Base-by-base conservation (phyloP, 768 basidiomycete species). In the Boletus subcaerulescens region DNA sequence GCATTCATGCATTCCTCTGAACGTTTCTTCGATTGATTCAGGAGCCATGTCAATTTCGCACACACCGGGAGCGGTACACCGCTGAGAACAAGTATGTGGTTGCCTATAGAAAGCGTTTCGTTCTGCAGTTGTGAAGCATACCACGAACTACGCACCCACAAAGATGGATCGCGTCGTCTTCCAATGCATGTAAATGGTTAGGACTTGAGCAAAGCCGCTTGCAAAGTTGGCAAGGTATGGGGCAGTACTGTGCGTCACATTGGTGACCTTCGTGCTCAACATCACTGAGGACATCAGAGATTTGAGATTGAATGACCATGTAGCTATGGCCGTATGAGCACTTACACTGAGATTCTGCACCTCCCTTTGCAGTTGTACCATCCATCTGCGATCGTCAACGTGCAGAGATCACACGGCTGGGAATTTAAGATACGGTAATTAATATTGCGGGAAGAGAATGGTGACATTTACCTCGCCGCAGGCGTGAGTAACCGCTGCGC, bases 41-140 rank as follows among this genome's bases (percentile, higher is more conserved):
- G 84, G 85, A 0, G 75, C 64, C 0, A 78, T 80, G 41, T 82
- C 77, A 12, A 86, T 84, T 48, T 83, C 74, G 54, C 84, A 86
- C 22, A 78, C 78, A 4, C 85, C 84, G 2, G 53, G 50, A 0
- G 73, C 73, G n/a, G 66, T 57, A 55, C 84, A 86, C 12, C 71
- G 53, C 1, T 71, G 66, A 5, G 64, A 50, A 56, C 83, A 85
- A 35, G 69, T 49, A 57, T 85, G 83, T 77, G 76, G 6, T 82
- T 85, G 48, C 36, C 60, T 58, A 40, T 39, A 39, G n/a, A 4
- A 50, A 29, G n/a, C 0, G 20, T 24, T 38, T 62, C 7, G n/a
- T 29, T 43, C 70, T 70, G 15, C 0, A 13, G 10, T 5, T 32
- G 9, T 15, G 10, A 42, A 18, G 14, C 7, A 46, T 15, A n/a